Base-by-base conservation (phyloP, 768 basidiomycete genomes). In the Candolleomyces eurysporus region DNA sequence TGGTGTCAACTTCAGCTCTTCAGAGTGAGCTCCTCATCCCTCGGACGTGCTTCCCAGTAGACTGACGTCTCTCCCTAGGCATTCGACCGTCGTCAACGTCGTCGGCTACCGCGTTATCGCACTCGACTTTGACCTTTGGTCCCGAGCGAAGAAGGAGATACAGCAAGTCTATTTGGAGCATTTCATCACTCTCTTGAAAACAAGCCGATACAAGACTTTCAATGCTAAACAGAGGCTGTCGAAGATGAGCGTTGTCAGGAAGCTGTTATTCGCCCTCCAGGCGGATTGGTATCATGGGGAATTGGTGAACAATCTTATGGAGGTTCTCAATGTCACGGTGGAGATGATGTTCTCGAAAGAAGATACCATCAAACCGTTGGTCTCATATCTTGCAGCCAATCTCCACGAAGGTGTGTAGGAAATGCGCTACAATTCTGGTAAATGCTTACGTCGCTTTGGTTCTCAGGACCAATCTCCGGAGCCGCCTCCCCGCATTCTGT, bases 121-220 rank as follows among this genome's bases (percentile, higher is more conserved):
- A 0, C 84, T 98, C 0, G 94, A 96, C 67, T 92, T 98, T 64
- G 89, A 93, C 56, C 84, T 97, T 11, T 98, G 96, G 96, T 86
- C 91, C 0, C 81, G 76, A 36, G 86, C 90, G 0, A 79, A 79
- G 4, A 69, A 77, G 17, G 91, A 92, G 53, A 86, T 97, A n/a
- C 91, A 93, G 66, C 80, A 80, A 4, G 82, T 86, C 13, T 89
- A 94, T 65, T 78, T 96, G 0, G 88, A 90, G 52, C 94, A 96
- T 69, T 95, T 96, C 69, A 73, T 81, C 6, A 90, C 85, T 14
- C 83, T 97, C 17, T 71, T 96, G 16, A 76, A 83, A 56, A 79
- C 83, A 2, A 95, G 92, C 65, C 84, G 86, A 59, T 89, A 89
- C 70, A 83, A 82, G 59, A 80, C 82, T 40, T 97, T 94, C 78